Evolutionary conservation across 2,329 filamentous ascomycete genomes (phyloP), one percentile per base, ranked within the genome.

Genomic region (Fusarium sp.): DNA sequence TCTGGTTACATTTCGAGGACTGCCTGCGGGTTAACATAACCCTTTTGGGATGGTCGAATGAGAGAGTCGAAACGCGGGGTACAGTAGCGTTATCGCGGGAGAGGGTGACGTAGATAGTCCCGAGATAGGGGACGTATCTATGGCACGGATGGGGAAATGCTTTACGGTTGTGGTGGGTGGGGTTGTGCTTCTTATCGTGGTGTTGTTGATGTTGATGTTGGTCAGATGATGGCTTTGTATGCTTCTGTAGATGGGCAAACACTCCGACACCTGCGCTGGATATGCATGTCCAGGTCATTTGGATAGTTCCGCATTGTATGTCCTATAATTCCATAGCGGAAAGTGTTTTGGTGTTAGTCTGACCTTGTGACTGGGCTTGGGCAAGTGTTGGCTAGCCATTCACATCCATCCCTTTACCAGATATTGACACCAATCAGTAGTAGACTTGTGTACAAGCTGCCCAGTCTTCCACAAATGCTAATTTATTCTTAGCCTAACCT

Each of bases 21-120:
- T 4, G 41, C 28, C 38, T n/a, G 38, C 51, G 39, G 72, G 72
- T 61, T 74, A 74, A 74, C 72, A 75, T 74, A 59, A 51, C 72
- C 63, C 5, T n/a, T 69, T 74, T 52, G 22, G 71, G 59, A 60
- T 52, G 51, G 69, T 71, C 31, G 26, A 24, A 36, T 31, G 47
- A 56, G 57, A 36, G 5, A 15, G 41, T 26, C 36, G 5, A 49
- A 62, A 74, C 72, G 72, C 72, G 72, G 72, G 72, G 72, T 74
- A 74, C 47, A 57, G 55, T 47, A 52, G 56, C 35, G 47, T 74
- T 74, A 74, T 74, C 72, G 59, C 33, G 41, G 15, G 24, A 36
- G 26, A 52, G 26, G 33, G 68, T 74, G 72, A 74, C 69, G 56
- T 61, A 47, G 39, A 64, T 66, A 69, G 63, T n/a, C 13, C 22